phyloP scores from a whole-genome alignment of 306 rosid genomes.

The Acacia melanoxylon region DNA sequence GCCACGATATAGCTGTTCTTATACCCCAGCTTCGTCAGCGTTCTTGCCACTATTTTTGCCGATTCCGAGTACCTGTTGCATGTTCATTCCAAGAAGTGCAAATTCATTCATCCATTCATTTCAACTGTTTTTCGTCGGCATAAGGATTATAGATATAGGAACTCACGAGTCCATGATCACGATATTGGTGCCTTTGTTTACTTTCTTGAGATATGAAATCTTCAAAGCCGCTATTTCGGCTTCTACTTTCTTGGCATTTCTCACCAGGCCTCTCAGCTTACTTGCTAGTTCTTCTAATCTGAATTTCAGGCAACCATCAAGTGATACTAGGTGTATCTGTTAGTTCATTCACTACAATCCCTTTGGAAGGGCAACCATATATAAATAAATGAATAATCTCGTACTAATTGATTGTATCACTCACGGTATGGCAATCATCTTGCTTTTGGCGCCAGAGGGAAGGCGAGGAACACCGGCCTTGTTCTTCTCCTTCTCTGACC shows the following conservation, averaged over 20 bases:
- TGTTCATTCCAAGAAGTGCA: neutral
- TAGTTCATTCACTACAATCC: neutral
- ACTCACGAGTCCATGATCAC: conserved; percentile 87
- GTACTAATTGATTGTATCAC: conserved; percentile 31
- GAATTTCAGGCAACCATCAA: conserved; percentile 27
- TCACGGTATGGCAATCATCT: conserved; percentile 80
- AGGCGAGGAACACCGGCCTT: conserved; percentile 90
- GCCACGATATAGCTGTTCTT: conserved; percentile 70
- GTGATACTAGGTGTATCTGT: neutral
- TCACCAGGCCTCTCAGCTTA: conserved; percentile 77
- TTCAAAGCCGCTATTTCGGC: conserved; percentile 87
- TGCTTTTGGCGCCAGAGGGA: conserved; percentile 79
- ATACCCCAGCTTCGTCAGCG: conserved; percentile 68
- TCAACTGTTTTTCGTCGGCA: neutral
- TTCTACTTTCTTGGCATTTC: conserved; percentile 80
- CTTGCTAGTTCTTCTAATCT: conserved; percentile 88
- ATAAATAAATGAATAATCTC: conserved; percentile 8
- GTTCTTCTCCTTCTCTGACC: conserved; percentile 91
- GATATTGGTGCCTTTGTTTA: conserved; percentile 69
- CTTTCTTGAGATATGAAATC: conserved; percentile 78
- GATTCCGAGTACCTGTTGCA: conserved; percentile 69
- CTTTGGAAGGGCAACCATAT: neutral
- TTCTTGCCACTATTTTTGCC: conserved; percentile 77
- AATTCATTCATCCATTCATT: neutral
- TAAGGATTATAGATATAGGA: neutral